Evolutionary conservation across 495 filamentous ascomycete genomes (phyloP), one percentile per base, ranked within the genome.

Genomic region (Penicillium cataractarum): DNA sequence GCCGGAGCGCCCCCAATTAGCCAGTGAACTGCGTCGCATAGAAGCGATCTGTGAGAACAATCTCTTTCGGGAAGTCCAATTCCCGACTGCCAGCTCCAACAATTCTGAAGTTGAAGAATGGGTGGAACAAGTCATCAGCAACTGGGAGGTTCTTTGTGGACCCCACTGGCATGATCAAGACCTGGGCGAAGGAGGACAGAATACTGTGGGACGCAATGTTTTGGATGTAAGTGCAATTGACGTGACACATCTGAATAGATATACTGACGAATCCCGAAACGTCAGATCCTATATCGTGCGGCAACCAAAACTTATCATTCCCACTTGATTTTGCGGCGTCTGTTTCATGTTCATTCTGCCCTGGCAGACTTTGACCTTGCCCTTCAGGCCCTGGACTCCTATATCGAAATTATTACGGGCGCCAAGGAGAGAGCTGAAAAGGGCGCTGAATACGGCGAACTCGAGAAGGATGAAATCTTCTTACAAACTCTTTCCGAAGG

Each of bases 301-400:
- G 90, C 95, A 10, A 90, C 90, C 2, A 96, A 93, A 74, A 96
- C 92, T 0, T 99, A 92, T 66, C 95, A 98, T 70, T 98, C 96
- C 2, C 94, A 93, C 6, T 75, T 89, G 24, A 87, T 98, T 55
- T 77, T 99, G 31, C 82, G 94, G 57, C 88, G 96, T 70, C 82
- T 99, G 1, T 98, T 98, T 65, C 90, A 87, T 15, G 89, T 97
- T 6, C 95, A 98, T 75, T 80, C 90, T 3, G 82, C 91, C 2
- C 78, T 97, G 40, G 92, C 92, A 15, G 93, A 99, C 57, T 97
- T 97, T 65, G 86, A 92, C 57, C 80, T 97, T 42, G 95, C 94
- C 4, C 81, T 94, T 65, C 89, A 91, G 67, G 88, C 96, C 1
- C 89, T 97, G 56, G 87, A 94, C 72, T 91, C 93, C 0, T 99